A percentile compares a stretch with the other conserved stretches of the same genome.
phyloP scores from a whole-genome alignment of 768 basidiomycete genomes.

The Porpolomopsis calyptriformis region DNA sequence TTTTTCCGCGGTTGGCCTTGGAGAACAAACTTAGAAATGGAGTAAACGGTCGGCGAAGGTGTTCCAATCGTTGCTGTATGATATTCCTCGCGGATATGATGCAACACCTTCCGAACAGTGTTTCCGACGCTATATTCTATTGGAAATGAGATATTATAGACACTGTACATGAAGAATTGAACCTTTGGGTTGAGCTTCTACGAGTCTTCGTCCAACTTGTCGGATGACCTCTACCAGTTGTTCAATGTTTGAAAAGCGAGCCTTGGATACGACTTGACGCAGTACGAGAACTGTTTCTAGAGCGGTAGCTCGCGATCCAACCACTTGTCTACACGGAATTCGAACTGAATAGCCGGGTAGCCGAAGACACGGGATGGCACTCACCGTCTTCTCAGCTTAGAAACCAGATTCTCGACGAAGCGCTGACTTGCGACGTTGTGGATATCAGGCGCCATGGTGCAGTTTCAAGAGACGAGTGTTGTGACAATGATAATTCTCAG shows the following conservation, averaged over 20 bases:
- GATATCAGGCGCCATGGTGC: slow-evolving; percentile 7
- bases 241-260: slow-evolving; percentile 77
- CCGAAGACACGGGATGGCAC: slow-evolving; percentile 18
- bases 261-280: slow-evolving; percentile 80
- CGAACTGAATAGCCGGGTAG: slow-evolving; percentile 11
- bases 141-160: slow-evolving; percentile 1
- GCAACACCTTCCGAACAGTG: slow-evolving; percentile 84
- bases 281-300: slow-evolving; percentile 83
- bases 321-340: slow-evolving; percentile 56
- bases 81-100: slow-evolving; percentile 93
- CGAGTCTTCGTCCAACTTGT: slow-evolving; percentile 65
- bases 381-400: slow-evolving; percentile 63
- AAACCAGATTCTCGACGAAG: slow-evolving; percentile 58
- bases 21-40: slow-evolving; percentile 76
- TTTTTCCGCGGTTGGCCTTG: slow-evolving; percentile 64
- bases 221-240: slow-evolving; percentile 75
- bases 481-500: neutral
- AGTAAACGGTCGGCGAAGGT: slow-evolving; percentile 37
- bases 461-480: neutral
- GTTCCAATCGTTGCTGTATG: slow-evolving; percentile 58
- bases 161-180: slow-evolving; percentile 9
- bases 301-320: slow-evolving; percentile 84
- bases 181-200: slow-evolving; percentile 96
- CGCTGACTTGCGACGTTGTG: slow-evolving; percentile 34
- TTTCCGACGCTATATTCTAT: slow-evolving; percentile 93